Evolutionary conservation across 345 rosid genomes (phyloP), one percentile per base, ranked within the genome.

Genomic region (Luvunga scandens): DNA sequence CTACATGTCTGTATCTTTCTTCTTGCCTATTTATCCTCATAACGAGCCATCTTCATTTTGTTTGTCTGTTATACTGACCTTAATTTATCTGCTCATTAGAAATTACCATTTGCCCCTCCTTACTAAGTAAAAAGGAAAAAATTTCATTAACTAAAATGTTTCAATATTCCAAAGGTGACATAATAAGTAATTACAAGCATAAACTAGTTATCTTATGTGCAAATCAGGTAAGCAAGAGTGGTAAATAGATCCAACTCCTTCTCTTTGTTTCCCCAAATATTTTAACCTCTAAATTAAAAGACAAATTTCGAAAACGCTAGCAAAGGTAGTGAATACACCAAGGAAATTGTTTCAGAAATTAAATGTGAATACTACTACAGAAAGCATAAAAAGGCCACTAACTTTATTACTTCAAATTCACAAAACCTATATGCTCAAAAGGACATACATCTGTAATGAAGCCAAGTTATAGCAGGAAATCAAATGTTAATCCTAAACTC

Each of bases 1-100:
- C 57, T 39, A 64, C 90, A 81, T 91, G 88, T 93, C 94, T 93
- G 97, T 97, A 94, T 94, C 87, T 97, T 87, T 87, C 92, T 94
- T 86, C 97, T 91, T 62, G 97, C 94, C 80, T 93, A 63, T 57
- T 95, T 97, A 78, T 94, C 97, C 83, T 91, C 97, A 79, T 94
- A 93, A 53, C 92, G 93, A 48, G 94, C 95, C 95, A 92, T 94
- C 83, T 92, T 61, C 97, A 89, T 86, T 93, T 95, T 33, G 91
- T 89, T 81, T 95, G 97, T 18, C 96, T 97, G 79, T 90, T 96
- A 83, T 90, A 90, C 84, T 93, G 93, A 45, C 39, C 2, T 36
- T 0, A 36, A 36, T 36, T 36, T 36, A 7, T 7, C 7, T 36
- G 1, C 39, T 36, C 39, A 6, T 36, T 8, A 0, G 6, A 36